phyloP scores from a whole-genome alignment of 805 yeast genomes.

The Sugiyamaella smithiae region DNA sequence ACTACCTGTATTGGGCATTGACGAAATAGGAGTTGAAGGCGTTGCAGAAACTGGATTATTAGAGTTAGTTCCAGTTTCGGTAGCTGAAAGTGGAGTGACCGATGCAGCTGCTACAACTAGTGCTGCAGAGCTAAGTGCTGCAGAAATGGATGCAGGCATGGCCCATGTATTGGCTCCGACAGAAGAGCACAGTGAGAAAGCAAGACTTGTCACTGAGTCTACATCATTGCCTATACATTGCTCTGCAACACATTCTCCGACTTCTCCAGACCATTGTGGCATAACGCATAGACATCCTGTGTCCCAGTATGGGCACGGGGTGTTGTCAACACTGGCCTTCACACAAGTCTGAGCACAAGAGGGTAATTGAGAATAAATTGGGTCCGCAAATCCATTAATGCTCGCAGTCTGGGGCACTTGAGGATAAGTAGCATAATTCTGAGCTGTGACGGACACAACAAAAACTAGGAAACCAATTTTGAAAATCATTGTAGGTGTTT shows the following conservation, averaged over 20 bases:
- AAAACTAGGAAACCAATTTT: conserved; percentile 5
- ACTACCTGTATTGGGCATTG: too few species aligned
- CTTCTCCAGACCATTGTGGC: conserved; percentile 51
- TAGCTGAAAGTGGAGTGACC: conserved; percentile 11
- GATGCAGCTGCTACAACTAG: not conserved
- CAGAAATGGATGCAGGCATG: conserved; percentile 44
- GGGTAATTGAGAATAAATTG: conserved; percentile 40
- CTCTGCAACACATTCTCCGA: conserved; percentile 43
- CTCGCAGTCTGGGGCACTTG: conserved; percentile 46
- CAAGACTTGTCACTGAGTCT: conserved; percentile 33
- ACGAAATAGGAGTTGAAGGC: too few species aligned
- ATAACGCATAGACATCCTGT: conserved; percentile 51
- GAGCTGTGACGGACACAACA: conserved; percentile 25
- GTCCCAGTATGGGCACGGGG: conserved; percentile 55
- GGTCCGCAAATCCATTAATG: conserved; percentile 50
- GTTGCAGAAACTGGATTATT: too few species aligned
- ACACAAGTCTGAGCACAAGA: conserved; percentile 45
- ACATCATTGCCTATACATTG: conserved; percentile 41
- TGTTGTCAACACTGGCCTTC: conserved; percentile 32
- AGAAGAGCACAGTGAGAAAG: conserved; percentile 41
- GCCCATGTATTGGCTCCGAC: conserved; percentile 47
- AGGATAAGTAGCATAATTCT: conserved; percentile 45
- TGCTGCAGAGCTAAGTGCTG: conserved; percentile 33
- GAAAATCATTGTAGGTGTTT: not conserved
- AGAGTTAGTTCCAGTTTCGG: too few species aligned